A percentile compares a stretch with the other conserved stretches of the same genome.
phyloP scores from a whole-genome alignment of 805 yeast species.

The Torulaspora quercuum region DNA sequence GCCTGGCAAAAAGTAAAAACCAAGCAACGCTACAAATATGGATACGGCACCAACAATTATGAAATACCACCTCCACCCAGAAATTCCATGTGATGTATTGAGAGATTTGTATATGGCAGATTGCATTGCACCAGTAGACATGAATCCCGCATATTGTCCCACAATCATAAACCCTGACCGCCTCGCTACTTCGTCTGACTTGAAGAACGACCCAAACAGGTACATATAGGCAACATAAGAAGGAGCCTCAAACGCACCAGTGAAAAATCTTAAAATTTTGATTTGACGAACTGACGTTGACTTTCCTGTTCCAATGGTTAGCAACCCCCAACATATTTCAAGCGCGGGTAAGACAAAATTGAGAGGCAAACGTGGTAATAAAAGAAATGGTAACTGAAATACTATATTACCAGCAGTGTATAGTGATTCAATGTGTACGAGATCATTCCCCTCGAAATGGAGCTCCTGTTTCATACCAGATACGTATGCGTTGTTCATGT shows the following conservation, averaged over 20 bases:
- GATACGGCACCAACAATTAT: constrained; percentile 62
- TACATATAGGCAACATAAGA: constrained; percentile 58
- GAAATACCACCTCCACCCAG: constrained; percentile 74
- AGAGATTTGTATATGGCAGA: constrained; percentile 49
- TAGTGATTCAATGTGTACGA: constrained; percentile 55
- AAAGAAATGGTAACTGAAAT: constrained; percentile 59
- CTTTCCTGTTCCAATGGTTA: constrained; percentile 51
- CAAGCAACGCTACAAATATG: constrained; percentile 53
- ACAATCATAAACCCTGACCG: constrained; percentile 60
- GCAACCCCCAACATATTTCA: constrained; percentile 60
- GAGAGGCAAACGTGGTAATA: constrained; percentile 52
- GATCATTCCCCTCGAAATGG: constrained; percentile 57
- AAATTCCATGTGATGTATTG: constrained; percentile 50
- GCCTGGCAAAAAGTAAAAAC: constrained; percentile 58
- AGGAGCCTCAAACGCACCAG: constrained; percentile 64
- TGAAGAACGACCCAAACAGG: constrained; percentile 56
- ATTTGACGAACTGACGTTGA: constrained; percentile 46
- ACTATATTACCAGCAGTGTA: constrained; percentile 58
- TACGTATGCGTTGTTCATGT: constrained; percentile 62
- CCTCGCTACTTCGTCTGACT: constrained; percentile 53
- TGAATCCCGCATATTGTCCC: constrained; percentile 60
- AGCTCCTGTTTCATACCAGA: constrained; percentile 59
- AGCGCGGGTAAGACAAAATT: constrained; percentile 45
- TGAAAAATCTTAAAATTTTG: constrained; percentile 57
- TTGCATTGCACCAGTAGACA: constrained; percentile 61